Evolutionary conservation across 2,329 filamentous ascomycete species (phyloP), one percentile per base, ranked within the genome.

Genomic region (Thielaviopsis euricoi): DNA sequence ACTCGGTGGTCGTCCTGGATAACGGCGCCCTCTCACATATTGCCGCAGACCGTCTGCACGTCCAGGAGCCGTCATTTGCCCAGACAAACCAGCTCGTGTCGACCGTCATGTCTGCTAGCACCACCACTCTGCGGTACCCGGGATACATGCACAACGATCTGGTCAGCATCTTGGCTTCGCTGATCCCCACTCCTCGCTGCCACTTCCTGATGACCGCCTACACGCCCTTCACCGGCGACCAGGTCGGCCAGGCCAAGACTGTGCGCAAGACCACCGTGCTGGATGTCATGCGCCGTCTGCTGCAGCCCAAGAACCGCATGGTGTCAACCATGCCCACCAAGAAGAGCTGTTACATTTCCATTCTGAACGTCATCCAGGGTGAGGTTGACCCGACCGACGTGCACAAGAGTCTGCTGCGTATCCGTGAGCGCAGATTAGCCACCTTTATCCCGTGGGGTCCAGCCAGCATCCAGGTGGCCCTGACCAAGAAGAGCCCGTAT

Each of bases 121-220:
- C 93, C 3, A 97, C 91, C 10, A 96, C 94, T 2, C 81, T 98
- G 55, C 82, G 93, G 67, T 98, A 98, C 69, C 93, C 93, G 1
- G 93, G 93, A 46, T 98, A 98, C 73, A 98, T 98, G 93, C 93
- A 98, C 76, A 98, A 98, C 71, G 93, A 98, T 68, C 84, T 98
- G 17, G 90, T 95, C 67, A 93, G 91, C 71, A 97, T 98, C 65
- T 80, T 98, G 59, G 93, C 94, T 23, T 95, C 89, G 21, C 79
- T 98, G 49, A 97, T 98, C 62, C 93, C 93, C 1, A 98, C 91
- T 0, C 94, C 93, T 10, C 85, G 93, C 64, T 95, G 90, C 68
- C 94, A 98, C 73, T 98, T 98, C 79, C 78, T 98, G 60, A 95
- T 96, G 83, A 98, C 93, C 5, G 89, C 91, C 50, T 98, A 98